Evolutionary conservation across 352 stramenopile genomes (phyloP).

Genomic region (Aphanomyces euteiches): DNA sequence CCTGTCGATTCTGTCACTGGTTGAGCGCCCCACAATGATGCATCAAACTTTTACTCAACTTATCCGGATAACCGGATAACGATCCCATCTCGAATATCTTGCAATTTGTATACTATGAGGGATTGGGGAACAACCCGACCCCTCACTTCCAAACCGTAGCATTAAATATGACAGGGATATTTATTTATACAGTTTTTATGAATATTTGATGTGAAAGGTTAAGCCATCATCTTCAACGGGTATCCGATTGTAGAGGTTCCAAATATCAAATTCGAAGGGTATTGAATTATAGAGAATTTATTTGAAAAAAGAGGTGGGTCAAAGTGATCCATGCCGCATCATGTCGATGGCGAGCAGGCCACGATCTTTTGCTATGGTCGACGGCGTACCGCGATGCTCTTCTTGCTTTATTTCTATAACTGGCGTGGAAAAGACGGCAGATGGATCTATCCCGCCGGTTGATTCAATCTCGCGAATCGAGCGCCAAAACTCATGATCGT

Average conservation of each 20-base stretch:
- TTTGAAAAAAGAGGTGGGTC: not conserved
- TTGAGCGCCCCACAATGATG: slow-evolving; percentile 8
- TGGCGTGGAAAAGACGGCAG: not conserved
- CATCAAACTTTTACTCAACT: not conserved
- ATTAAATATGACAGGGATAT: slow-evolving; percentile 10
- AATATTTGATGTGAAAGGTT: not conserved
- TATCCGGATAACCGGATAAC: slow-evolving; percentile 22
- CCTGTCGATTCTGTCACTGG: slow-evolving; percentile 20
- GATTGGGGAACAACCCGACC: slow-evolving; percentile 16
- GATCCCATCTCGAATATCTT: not conserved
- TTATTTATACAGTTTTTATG: not conserved
- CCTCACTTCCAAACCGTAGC: slow-evolving; percentile 15
- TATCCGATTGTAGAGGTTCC: not conserved
- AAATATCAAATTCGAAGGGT: not conserved
- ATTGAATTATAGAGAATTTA: not conserved
- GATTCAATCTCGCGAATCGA: slow-evolving; percentile 10
- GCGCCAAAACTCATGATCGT: not conserved
- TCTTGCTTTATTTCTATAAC: not conserved
- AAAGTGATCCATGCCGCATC: not conserved
- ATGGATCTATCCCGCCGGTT: not conserved
- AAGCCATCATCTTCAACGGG: not conserved
- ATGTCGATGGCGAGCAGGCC: too few species aligned
- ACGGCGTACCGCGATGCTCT: too few species aligned
- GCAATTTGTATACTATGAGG: slow-evolving; percentile 17
- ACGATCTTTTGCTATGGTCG: too few species aligned